Percentiles rank a stretch among this genome's conserved stretches.
Conservation (phyloP, 352 stramenopile genomes). For the Globisporangium spiculum region DNA sequence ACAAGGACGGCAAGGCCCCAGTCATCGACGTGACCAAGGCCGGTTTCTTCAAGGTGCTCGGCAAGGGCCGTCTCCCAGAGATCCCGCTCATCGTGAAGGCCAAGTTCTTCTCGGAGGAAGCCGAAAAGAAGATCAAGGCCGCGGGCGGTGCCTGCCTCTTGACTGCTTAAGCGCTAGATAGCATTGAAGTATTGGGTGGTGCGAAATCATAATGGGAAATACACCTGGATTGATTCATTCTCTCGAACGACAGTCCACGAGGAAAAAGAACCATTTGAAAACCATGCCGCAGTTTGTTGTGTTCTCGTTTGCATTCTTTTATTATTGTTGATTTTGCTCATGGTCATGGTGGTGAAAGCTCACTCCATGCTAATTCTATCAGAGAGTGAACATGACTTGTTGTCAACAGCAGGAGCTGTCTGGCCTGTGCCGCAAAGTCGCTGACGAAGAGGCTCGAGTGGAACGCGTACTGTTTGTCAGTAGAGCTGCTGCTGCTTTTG, state of each 20-base stretch:
- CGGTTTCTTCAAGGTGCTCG: conserved; percentile 99
- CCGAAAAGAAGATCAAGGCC: conserved; percentile 99
- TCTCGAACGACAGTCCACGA: conserved; percentile 7
- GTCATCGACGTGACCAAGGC: conserved; percentile 98
- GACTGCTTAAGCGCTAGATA: conserved; percentile 89
- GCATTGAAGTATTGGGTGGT: conserved; percentile 55
- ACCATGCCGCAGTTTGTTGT: not conserved
- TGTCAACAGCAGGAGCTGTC: conserved; percentile 8
- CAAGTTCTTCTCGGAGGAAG: conserved; percentile 98
- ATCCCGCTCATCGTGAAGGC: conserved; percentile 99
- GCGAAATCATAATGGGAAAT: conserved; percentile 80
- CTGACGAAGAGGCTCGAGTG: conserved; percentile 29
- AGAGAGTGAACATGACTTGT: not conserved
- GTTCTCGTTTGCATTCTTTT: not conserved
- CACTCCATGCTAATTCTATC: conserved; percentile 9
- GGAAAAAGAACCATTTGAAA: conserved; percentile 12
- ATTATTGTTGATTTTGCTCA: not conserved
- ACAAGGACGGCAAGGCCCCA: conserved; percentile 95
- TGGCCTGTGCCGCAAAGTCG: conserved; percentile 21
- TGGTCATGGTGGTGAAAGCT: not conserved
- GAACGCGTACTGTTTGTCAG: conserved; percentile 11
- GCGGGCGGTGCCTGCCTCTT: conserved; percentile 98
- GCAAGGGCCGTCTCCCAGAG: conserved; percentile 97
- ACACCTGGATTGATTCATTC: conserved; percentile 39
- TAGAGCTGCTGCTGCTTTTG: not conserved